Conservation (phyloP, 148 eudicot genomes). For the Dianthus caryophyllus region DNA sequence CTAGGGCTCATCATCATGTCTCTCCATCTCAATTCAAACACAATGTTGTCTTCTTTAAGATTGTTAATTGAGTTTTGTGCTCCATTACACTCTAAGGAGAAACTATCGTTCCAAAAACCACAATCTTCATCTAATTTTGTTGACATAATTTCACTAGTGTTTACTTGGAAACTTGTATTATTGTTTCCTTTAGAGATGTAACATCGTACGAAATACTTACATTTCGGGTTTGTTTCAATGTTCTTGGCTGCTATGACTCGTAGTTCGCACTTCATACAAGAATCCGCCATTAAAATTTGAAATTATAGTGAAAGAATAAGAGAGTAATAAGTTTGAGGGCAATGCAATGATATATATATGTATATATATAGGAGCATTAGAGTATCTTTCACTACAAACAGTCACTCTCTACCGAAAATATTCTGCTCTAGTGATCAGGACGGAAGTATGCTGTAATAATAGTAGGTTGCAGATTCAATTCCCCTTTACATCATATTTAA, state of each 20-base stretch:
- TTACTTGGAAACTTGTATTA: constrained; percentile 36
- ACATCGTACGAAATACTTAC: constrained; percentile 45
- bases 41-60: constrained; percentile 27
- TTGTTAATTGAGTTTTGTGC: constrained; percentile 26
- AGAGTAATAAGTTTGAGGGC: constrained; percentile 1
- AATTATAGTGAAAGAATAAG: not conserved
- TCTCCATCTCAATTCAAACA: constrained; percentile 44
- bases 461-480: too few species aligned
- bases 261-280: constrained; percentile 38
- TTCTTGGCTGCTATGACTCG: constrained; percentile 48
- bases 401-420: too few species aligned
- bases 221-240: constrained; percentile 19
- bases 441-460: too few species aligned
- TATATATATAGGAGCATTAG: constrained; percentile 8
- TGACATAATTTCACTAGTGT: constrained; percentile 36
- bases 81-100: constrained; percentile 49
- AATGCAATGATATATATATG: too few species aligned
- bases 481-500: too few species aligned
- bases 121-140: constrained; percentile 25
- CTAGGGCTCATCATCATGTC: constrained; percentile 17
- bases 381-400: too few species aligned
- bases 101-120: constrained; percentile 37
- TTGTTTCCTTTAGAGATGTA: constrained; percentile 42
- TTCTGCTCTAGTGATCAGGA: too few species aligned
- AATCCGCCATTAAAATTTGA: constrained; percentile 9